phyloP scores from a whole-genome alignment of 176 grass and related monocot species.

The Tillandsia leiboldiana region DNA sequence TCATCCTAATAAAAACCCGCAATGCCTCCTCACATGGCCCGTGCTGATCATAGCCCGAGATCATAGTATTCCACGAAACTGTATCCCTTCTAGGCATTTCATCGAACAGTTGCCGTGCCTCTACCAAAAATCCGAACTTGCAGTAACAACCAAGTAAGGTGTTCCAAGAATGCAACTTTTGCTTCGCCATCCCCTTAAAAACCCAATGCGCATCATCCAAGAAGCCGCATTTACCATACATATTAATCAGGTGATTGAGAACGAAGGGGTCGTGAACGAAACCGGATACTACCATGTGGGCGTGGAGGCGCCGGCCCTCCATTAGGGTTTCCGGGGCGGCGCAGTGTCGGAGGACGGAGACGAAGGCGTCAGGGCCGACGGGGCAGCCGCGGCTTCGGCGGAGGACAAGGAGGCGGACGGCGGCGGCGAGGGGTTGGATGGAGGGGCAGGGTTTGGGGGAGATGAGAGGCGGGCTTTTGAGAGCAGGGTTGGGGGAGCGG shows the following conservation, averaged over 20 bases:
- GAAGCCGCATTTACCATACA: conserved; percentile 13
- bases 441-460: not conserved
- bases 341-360: conserved; percentile 7
- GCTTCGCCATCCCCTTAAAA: conserved; percentile 9
- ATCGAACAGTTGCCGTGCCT: conserved; percentile 9
- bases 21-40: conserved; percentile 21
- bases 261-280: conserved; percentile 16
- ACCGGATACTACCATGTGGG: conserved; percentile 17
- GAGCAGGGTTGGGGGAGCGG: not conserved
- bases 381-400: conserved; percentile 10
- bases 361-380: conserved; percentile 7
- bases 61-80: conserved; percentile 26
- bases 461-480: not conserved
- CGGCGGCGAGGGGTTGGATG: conserved; percentile 3
- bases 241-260: conserved; percentile 20
- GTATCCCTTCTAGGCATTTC: conserved; percentile 18
- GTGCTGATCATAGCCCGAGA: conserved; percentile 18
- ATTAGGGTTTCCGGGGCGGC: not conserved
- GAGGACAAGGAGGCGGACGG: conserved; percentile 18
- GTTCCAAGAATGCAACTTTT: conserved; percentile 28
- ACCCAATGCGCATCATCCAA: conserved; percentile 11
- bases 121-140: conserved; percentile 19
- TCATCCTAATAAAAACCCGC: conserved; percentile 9
- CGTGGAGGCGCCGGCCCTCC: conserved; percentile 16
- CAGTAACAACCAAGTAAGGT: conserved; percentile 13